A percentile compares a stretch with the other conserved stretches of the same genome.
Evolutionary conservation across 768 basidiomycete species (phyloP).

Genomic region (Lentinula sp.): DNA sequence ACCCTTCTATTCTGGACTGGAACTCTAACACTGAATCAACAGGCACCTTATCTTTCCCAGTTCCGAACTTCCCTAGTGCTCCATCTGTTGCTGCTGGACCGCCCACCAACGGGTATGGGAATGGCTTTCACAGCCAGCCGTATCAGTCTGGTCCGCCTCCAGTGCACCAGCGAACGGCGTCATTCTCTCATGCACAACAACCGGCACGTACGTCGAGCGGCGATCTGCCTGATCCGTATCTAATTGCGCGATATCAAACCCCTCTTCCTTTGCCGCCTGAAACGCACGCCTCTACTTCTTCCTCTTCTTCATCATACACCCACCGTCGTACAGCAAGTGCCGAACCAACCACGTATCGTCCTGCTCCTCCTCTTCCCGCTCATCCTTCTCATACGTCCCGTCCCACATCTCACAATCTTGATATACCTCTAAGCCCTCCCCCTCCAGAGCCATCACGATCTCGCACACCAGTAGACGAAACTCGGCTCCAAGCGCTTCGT

Average conservation of each 20-base stretch:
- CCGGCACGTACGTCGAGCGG: background rate
- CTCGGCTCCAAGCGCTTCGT: slow-evolving; percentile 24
- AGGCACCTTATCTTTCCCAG: slow-evolving; percentile 24
- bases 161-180: background rate
- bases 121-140: slow-evolving; percentile 12
- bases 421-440: slow-evolving; percentile 1
- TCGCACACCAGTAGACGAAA: slow-evolving; percentile 22
- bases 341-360: slow-evolving; percentile 8
- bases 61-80: slow-evolving; percentile 18
- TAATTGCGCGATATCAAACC: slow-evolving; percentile 41
- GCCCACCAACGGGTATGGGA: slow-evolving; percentile 10
- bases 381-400: slow-evolving; percentile 1
- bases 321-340: slow-evolving; percentile 8
- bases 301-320: slow-evolving; percentile 5
- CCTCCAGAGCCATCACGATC: slow-evolving; percentile 11
- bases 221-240: slow-evolving; percentile 35
- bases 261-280: slow-evolving; percentile 51
- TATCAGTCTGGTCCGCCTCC: slow-evolving; percentile 10
- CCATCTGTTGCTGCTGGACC: slow-evolving; percentile 11
- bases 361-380: background rate
- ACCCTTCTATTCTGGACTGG: background rate
- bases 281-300: slow-evolving; percentile 6
- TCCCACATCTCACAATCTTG: background rate
- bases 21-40: background rate
- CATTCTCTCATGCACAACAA: background rate